A percentile compares a stretch with the other conserved stretches of the same genome.
These are phyloP conservation scores for Skeletonema marinoi DNA, from an alignment of 108 stramenopile genomes.

Conservation along the genomic window DNA sequence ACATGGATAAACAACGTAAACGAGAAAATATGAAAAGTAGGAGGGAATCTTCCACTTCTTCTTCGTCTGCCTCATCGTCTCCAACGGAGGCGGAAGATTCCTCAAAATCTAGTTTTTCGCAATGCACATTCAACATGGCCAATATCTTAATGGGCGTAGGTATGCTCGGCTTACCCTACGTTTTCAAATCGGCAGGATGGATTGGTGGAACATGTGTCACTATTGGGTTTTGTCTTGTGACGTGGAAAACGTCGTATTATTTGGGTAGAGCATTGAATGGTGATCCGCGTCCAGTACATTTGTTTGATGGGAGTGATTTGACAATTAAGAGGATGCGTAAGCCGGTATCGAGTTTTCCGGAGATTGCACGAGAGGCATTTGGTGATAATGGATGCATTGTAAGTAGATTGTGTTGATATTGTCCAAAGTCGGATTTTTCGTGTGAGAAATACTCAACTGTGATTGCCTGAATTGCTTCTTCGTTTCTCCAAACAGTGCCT, in stretches of 20 bases:
- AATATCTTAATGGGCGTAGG: conserved; percentile 88
- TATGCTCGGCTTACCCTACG: conserved; percentile 71
- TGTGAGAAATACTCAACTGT: neutral
- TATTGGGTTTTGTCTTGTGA: conserved; percentile 51
- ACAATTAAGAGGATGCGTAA: conserved; percentile 58
- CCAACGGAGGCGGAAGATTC: conserved; percentile 7
- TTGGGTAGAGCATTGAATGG: conserved; percentile 80
- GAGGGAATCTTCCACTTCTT: neutral
- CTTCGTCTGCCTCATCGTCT: neutral
- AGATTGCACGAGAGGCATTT: conserved; percentile 78
- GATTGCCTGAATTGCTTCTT: neutral
- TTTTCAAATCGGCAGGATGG: conserved; percentile 67
- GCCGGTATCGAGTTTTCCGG: conserved; percentile 70
- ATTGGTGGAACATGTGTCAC: conserved; percentile 60
- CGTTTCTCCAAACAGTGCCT: conserved; percentile 22
- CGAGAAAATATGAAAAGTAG: conserved; percentile 7
- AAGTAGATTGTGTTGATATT: neutral
- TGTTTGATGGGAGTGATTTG: conserved; percentile 39
- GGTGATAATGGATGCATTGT: conserved; percentile 57
- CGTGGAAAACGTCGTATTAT: conserved; percentile 78
- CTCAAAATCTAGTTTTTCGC: conserved; percentile 59
- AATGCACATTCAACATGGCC: conserved; percentile 76
- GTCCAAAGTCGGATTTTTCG: neutral
- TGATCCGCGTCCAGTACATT: conserved; percentile 63
- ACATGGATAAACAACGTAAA: conserved; percentile 28